Percentiles rank a stretch among this genome's conserved stretches.
phyloP scores from a whole-genome alignment of 345 rosid genomes.

The Eutrema heterophyllum region DNA sequence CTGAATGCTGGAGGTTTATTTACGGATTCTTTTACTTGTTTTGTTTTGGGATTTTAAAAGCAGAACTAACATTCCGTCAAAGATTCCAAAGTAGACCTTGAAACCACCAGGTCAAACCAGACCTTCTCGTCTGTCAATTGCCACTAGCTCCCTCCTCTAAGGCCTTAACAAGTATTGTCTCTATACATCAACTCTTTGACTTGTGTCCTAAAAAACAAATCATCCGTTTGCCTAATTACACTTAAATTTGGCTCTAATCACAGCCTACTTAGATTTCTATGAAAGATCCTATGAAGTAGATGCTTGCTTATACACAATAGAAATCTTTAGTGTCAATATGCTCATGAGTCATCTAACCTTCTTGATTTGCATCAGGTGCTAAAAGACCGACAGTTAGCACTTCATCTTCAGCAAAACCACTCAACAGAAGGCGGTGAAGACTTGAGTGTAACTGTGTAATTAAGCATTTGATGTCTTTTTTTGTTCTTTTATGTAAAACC shows the following conservation, averaged over 20 bases:
- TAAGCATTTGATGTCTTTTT: too few species aligned
- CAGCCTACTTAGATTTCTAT: too few species aligned
- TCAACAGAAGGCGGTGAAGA: slow-evolving; percentile 13
- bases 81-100: slow-evolving; percentile 35
- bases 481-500: neutral
- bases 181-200: neutral
- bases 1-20: neutral
- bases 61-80: slow-evolving; percentile 1
- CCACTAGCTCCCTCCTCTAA: slow-evolving; percentile 52
- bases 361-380: slow-evolving; percentile 17
- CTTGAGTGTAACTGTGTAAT: too few species aligned
- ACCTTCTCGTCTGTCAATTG: slow-evolving; percentile 43
- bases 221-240: neutral
- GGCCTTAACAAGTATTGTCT: slow-evolving; percentile 44
- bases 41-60: slow-evolving; percentile 23
- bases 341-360: neutral
- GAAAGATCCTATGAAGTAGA: too few species aligned
- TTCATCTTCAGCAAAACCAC: slow-evolving; percentile 20
- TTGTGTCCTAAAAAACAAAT: neutral
- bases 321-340: neutral
- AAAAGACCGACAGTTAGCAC: slow-evolving; percentile 18
- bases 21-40: neutral
- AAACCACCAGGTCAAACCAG: slow-evolving; percentile 33
- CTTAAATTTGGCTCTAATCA: too few species aligned
- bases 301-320: neutral